Evolutionary conservation across 2,329 filamentous ascomycete genomes (phyloP), one percentile per base, ranked within the genome.

Genomic region (Aureobasidium lini): DNA sequence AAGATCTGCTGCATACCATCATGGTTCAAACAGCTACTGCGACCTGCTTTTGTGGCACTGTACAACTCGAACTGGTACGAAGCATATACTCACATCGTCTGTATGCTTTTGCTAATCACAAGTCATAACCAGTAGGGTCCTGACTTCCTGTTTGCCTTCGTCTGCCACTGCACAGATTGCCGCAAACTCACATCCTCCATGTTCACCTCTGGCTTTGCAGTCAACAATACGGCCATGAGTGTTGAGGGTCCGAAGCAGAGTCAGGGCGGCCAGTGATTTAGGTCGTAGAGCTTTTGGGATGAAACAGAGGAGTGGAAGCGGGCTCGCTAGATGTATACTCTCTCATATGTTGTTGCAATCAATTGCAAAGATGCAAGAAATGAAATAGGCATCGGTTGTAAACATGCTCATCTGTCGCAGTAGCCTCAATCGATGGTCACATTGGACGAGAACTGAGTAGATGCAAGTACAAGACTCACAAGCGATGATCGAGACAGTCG

Each of bases 81-180:
- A 23, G 23, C 23, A 23, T 23, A 23, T 23, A 23, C 23, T 23
- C 16, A 2, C 36, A n/a, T 15, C 48, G 23, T 3, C 23, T 23
- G 23, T 3, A 23, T 23, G 23, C 23, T 23, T 23, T 23, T 23
- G 23, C 23, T 23, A 3, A 23, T 23, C n/a, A 13, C 29, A 47
- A 3, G 23, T 11, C 9, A 31, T 29, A 36, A 11, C 56, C 48
- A 29, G 42, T 48, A 78, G 75, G 43, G 68, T 65, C 66, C 80
- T 1, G 77, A 74, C 13, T 67, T 84, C 0, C 62, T 80, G 16
- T 69, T 71, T 61, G 77, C 73, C 6, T 85, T 85, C 66, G 65
- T 85, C 64, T 86, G 83, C 71, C 75, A 86, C 72, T 86, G 83
- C 68, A 68, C 70, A 16, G 82, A 86, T 69, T 84, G 81, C 70